Percentiles rank a stretch among this genome's conserved stretches.
Evolutionary conservation across 139 green algal genomes (phyloP).

Genomic region (Chlamydomonas applanata): DNA sequence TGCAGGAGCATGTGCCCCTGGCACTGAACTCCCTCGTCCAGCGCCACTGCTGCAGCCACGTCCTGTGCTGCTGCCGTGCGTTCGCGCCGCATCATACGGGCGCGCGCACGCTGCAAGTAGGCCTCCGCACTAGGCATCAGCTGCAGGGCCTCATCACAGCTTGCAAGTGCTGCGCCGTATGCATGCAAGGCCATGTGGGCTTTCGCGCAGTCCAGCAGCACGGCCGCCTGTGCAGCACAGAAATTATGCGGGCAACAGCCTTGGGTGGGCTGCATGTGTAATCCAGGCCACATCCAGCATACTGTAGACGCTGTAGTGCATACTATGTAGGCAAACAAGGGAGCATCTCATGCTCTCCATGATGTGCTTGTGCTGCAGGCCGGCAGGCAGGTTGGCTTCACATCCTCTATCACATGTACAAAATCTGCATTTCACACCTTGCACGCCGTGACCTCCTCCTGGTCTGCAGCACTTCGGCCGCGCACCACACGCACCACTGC

Average conservation of each 20-base stretch:
- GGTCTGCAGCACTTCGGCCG: background rate
- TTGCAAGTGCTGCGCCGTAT: background rate
- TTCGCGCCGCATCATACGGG: background rate
- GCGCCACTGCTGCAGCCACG: background rate
- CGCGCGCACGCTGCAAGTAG: background rate
- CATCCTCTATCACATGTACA: no score
- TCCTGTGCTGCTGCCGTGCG: background rate
- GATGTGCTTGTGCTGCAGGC: no score
- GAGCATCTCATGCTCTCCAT: no score
- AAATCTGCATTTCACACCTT: background rate
- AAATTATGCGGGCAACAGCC: no score
- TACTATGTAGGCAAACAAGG: no score
- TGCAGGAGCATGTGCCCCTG: background rate
- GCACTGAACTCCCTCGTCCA: background rate
- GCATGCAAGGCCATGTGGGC: background rate
- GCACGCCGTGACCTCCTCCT: background rate
- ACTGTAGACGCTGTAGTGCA: no score
- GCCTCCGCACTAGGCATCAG: background rate
- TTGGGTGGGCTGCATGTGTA: background rate
- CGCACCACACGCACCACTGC: background rate
- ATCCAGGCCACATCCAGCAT: background rate
- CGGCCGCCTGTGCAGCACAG: background rate
- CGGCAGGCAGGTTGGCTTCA: no score
- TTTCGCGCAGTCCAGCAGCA: background rate
- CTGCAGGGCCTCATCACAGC: background rate